Evolutionary conservation across 1,139 yeast species (phyloP).

Genomic region (Saccharomyces uvarum): DNA sequence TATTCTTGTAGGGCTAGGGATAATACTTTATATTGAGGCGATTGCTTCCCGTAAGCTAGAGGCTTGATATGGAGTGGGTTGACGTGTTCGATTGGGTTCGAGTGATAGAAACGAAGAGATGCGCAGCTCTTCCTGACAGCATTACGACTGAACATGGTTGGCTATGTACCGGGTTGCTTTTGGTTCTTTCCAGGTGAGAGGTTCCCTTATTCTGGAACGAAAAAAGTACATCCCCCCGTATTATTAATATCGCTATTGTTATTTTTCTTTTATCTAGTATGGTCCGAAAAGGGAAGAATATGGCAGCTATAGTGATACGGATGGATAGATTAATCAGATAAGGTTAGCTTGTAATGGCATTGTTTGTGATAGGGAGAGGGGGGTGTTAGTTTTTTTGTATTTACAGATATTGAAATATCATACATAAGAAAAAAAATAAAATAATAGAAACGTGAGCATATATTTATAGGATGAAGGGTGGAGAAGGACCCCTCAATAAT

Average conservation of each 20-base stretch:
- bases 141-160: not conserved
- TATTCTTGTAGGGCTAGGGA: constrained; percentile 40
- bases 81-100: constrained; percentile 21
- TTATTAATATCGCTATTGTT: not conserved
- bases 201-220: not conserved
- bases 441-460: not conserved
- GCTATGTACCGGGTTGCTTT: not conserved
- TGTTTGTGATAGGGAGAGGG: not conserved
- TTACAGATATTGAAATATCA: not conserved
- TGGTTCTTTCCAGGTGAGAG: not conserved
- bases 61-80: constrained; percentile 20
- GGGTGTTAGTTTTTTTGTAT: not conserved
- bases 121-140: not conserved
- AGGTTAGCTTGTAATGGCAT: not conserved
- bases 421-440: not conserved
- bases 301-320: not conserved
- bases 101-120: constrained; percentile 19
- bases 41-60: constrained; percentile 25
- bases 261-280: not conserved
- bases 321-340: not conserved
- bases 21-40: constrained; percentile 38
- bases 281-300: not conserved
- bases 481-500: not conserved
- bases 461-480: constrained; percentile 2
- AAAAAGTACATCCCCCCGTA: not conserved